Evolutionary conservation across 2,329 filamentous ascomycete genomes (phyloP), one percentile per base, ranked within the genome.

Genomic region (Pseudocercospora cruenta): DNA sequence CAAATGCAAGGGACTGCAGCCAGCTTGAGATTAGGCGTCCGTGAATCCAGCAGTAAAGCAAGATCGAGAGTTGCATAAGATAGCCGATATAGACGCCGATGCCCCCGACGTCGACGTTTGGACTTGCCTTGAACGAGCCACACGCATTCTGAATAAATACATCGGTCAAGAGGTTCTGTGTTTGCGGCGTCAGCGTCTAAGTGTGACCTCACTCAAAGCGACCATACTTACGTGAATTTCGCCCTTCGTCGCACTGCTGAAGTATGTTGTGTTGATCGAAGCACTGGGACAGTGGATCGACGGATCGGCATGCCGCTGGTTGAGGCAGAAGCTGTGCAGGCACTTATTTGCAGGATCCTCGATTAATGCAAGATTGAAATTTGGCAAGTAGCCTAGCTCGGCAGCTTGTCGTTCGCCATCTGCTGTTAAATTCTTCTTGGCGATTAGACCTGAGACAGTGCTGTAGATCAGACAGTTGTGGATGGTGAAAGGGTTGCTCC

Each of bases 51-150:
- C 57, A 58, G 47, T 63, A 60, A 43, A 66, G 22, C 10, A 69
- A 24, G 31, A 69, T 67, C 22, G 47, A 47, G 36, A 69, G 57
- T 21, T 69, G 67, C 53, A 64, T 69, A 22, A 69, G 53, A 43
- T 69, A 69, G 22, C 64, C 58, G 4, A 66, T 60, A 22, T 64
- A 69, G 7, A 66, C 66, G 3, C 64, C 64, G 16, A 66, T 54
- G 19, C 64, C 64, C 3, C 64, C 64, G 21, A 66, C 60, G 26
- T 66, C 64, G 9, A 60, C 31, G 22, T 66, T 66, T 14, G 64
- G 64, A 39, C 33, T 58, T 14, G 57, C 59, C 28, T 57, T 57
- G 31, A 60, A 63, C 7, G 24, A 59, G n/a, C 54, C 33, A 60
- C 64, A 66, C 31, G 60, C 64, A 16, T 39, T 53, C 24, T 66